A percentile compares a stretch with the other conserved stretches of the same genome.
These are phyloP conservation scores for Cenchrus americanus DNA, from an alignment of 176 grass and related monocot species.

Conservation along the genomic window DNA sequence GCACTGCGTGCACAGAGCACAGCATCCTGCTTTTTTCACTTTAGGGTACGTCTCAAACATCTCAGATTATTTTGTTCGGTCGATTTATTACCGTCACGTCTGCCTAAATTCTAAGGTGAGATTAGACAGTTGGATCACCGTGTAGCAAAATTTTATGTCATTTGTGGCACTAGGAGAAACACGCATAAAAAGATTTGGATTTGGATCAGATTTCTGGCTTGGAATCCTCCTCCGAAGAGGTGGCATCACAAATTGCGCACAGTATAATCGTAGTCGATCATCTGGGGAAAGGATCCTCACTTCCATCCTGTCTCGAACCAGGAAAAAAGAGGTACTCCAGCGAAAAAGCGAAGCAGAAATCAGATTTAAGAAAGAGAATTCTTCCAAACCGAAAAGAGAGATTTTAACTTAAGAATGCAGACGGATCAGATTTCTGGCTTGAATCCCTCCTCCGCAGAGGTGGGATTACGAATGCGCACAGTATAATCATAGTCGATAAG, in stretches of 20 bases:
- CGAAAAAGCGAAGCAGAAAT: not conserved
- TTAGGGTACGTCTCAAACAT: not conserved
- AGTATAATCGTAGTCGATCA: constrained; percentile 66
- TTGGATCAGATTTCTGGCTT: constrained; percentile 70
- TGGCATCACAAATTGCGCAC: constrained; percentile 35
- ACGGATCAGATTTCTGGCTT: constrained; percentile 74
- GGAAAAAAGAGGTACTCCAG: too few relatives aligned
- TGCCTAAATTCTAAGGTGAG: too few relatives aligned
- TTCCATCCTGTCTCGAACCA: not conserved
- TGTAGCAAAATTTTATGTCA: too few relatives aligned
- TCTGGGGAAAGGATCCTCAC: constrained; percentile 60
- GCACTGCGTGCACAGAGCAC: constrained; percentile 20
- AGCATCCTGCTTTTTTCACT: constrained; percentile 53
- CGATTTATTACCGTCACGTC: too few relatives aligned
- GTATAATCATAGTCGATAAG: constrained; percentile 67
- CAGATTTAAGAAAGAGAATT: not conserved
- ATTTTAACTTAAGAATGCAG: not conserved
- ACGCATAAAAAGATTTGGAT: too few relatives aligned
- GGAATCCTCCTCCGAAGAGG: constrained; percentile 36
- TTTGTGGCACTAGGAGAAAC: too few relatives aligned
- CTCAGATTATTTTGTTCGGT: not conserved
- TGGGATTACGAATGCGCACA: constrained; percentile 33
- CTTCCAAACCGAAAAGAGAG: not conserved
- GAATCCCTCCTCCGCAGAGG: constrained; percentile 40
- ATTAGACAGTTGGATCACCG: too few relatives aligned